Evolutionary conservation across 305 asterid genomes (phyloP).

Genomic region (Vinca major): DNA sequence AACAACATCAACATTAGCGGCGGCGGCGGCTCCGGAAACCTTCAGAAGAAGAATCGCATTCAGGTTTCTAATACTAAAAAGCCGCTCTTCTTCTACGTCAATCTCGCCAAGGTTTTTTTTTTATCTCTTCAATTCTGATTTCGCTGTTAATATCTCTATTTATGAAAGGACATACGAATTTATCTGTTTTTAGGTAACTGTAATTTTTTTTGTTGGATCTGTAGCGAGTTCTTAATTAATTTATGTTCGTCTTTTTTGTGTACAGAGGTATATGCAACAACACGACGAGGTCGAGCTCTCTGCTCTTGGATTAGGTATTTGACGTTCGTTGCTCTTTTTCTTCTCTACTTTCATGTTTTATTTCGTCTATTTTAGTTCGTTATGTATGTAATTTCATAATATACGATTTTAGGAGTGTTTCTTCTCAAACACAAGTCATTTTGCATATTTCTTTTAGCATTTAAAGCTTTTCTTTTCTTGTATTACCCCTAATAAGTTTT

Average conservation of each 20-base stretch:
- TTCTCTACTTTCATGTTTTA: not conserved
- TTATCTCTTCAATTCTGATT: not conserved
- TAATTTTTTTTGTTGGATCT: not conserved
- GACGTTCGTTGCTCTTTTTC: not conserved
- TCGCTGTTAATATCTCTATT: not conserved
- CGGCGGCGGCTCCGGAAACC: slow-evolving; percentile 5
- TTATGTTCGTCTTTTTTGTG: not conserved
- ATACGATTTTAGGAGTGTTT: no score
- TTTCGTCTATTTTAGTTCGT: not conserved
- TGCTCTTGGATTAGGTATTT: slow-evolving; percentile 72
- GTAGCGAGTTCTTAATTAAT: no score
- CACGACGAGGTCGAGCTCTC: slow-evolving; percentile 76
- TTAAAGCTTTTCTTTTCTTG: no score
- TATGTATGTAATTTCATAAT: not conserved
- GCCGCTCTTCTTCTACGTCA: slow-evolving; percentile 34
- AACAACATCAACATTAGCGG: slow-evolving; percentile 15
- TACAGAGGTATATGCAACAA: slow-evolving; percentile 82
- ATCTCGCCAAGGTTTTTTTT: slow-evolving; percentile 27
- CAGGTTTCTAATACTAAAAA: slow-evolving; percentile 34
- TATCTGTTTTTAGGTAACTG: not conserved
- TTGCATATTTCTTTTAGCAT: no score
- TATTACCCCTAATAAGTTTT: no score
- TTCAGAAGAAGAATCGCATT: slow-evolving; percentile 29
- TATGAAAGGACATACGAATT: not conserved
- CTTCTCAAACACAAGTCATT: no score